A percentile compares a stretch with the other conserved stretches of the same genome.
Evolutionary conservation across 2,329 filamentous ascomycete species (phyloP).

Genomic region (Curvularia sp.): DNA sequence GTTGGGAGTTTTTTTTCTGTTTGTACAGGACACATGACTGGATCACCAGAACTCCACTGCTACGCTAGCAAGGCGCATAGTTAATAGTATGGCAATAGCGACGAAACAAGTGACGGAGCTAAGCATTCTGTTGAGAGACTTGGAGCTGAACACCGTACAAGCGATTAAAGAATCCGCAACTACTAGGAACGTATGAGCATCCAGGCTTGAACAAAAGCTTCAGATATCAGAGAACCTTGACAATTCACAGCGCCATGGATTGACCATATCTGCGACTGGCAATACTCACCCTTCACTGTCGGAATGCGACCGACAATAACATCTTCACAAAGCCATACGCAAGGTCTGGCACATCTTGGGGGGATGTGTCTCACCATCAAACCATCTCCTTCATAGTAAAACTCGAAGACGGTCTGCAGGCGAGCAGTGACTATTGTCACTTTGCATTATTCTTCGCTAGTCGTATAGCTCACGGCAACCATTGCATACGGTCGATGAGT

Average conservation of each 20-base stretch:
- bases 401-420: conserved; percentile 80
- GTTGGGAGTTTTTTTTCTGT: neutral
- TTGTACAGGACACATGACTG: neutral
- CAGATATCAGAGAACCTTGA: neutral
- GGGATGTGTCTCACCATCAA: conserved; percentile 75
- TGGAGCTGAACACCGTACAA: neutral
- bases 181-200: neutral
- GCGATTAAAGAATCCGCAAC: neutral
- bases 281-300: neutral
- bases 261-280: neutral
- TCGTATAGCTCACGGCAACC: conserved; percentile 87
- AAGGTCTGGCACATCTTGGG: neutral
- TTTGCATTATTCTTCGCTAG: conserved; percentile 79
- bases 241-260: neutral
- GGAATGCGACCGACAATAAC: neutral
- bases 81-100: neutral
- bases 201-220: neutral
- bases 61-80: neutral
- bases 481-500: conserved; percentile 75
- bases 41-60: neutral
- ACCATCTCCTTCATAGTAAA: conserved; percentile 72
- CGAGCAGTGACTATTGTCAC: conserved; percentile 66
- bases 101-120: neutral
- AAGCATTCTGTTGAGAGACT: neutral
- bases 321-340: neutral